Conservation (phyloP, 306 rosid species). For the Crataegus laevigata region DNA sequence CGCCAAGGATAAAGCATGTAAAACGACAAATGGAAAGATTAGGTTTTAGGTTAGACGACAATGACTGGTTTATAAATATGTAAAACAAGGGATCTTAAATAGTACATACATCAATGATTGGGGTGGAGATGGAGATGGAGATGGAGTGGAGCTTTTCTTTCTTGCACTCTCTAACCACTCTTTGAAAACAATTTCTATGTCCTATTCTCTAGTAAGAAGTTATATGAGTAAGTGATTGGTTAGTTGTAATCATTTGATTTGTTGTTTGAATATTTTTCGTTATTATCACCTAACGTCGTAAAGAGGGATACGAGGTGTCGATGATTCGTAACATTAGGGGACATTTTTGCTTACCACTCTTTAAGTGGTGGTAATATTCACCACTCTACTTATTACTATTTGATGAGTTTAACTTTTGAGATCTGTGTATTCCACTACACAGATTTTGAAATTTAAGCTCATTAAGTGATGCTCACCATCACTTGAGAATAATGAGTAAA, state of each 20-base stretch:
- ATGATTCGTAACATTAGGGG: neutral
- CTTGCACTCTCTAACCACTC: neutral
- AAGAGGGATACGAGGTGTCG: neutral
- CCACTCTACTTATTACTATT: too few relatives aligned
- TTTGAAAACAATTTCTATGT: neutral
- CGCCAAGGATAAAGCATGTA: constrained; percentile 12
- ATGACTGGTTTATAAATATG: neutral
- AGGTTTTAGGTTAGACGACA: neutral
- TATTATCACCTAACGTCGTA: too few relatives aligned
- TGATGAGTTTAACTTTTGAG: too few relatives aligned
- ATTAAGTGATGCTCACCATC: too few relatives aligned
- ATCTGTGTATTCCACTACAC: fast-evolving
- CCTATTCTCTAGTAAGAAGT: neutral
- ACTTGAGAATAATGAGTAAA: too few relatives aligned
- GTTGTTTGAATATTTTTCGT: neutral
- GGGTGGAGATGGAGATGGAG: neutral
- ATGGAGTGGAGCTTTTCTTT: neutral
- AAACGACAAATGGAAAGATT: constrained; percentile 6
- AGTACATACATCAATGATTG: neutral
- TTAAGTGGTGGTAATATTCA: too few relatives aligned
- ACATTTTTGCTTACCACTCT: too few relatives aligned
- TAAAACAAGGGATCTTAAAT: neutral
- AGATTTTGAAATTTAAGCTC: too few relatives aligned
- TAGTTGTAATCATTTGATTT: neutral
- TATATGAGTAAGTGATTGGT: neutral